Percentiles rank a stretch among this genome's conserved stretches.
These are phyloP conservation scores for Paramecium octaurelia DNA, from an alignment of 73 alveolate species.

Conservation along the genomic window DNA sequence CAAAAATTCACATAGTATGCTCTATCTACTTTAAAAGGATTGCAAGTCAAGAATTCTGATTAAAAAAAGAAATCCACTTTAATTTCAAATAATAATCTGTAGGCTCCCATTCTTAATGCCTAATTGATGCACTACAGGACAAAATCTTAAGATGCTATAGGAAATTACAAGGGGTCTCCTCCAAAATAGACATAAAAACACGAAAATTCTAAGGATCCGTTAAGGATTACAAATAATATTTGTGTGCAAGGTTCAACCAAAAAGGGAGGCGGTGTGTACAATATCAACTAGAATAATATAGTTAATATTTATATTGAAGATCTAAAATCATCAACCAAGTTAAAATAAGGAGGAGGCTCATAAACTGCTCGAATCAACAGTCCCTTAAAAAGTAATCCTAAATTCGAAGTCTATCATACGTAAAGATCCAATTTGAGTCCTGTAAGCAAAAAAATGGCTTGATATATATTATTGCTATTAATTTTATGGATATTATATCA, in stretches of 20 bases:
- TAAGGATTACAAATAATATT: not conserved
- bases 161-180: conserved; percentile 18
- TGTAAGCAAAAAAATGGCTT: not conserved
- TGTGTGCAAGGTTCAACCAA: conserved; percentile 8
- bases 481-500: not conserved
- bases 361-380: conserved; percentile 39
- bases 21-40: not conserved
- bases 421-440: not conserved
- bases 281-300: conserved; percentile 5
- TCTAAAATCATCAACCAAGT: not conserved
- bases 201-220: not conserved
- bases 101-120: not conserved
- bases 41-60: not conserved
- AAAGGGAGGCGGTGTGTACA: conserved; percentile 22
- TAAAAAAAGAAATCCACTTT: not conserved
- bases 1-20: not conserved
- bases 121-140: conserved; percentile 29
- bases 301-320: conserved; percentile 43
- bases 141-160: not conserved
- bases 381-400: conserved; percentile 4
- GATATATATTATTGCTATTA: not conserved
- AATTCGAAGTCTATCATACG: not conserved
- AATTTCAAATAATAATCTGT: not conserved
- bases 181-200: not conserved
- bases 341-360: conserved; percentile 30